Evolutionary conservation across 1,284 basidiomycete genomes (phyloP).

Genomic region (Apiotrichum mycotoxinovorans): DNA sequence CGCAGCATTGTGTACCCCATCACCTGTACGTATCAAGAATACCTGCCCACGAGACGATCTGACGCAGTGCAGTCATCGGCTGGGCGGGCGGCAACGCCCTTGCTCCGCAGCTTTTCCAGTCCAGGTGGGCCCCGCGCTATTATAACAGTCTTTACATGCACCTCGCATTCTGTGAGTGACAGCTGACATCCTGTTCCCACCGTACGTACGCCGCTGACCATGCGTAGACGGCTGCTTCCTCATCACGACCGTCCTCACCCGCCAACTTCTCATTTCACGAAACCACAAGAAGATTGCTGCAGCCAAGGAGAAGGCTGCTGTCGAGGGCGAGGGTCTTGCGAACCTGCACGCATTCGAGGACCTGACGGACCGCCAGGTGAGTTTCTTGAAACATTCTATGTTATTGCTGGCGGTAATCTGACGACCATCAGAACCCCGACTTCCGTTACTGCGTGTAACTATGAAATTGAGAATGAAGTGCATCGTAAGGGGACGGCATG

Average conservation of each 20-base stretch:
- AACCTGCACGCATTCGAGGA: slow-evolving; percentile 26
- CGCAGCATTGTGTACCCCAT: slow-evolving; percentile 31
- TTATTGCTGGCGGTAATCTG: too few species aligned
- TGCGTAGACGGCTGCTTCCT: slow-evolving; percentile 19
- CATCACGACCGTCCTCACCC: slow-evolving; percentile 10
- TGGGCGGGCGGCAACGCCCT: slow-evolving; percentile 30
- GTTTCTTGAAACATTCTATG: too few species aligned
- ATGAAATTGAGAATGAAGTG: too few species aligned
- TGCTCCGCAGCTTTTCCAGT: slow-evolving; percentile 23
- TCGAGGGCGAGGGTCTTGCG: not conserved
- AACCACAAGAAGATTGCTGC: slow-evolving; percentile 17
- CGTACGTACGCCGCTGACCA: too few species aligned
- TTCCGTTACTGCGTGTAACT: slow-evolving; percentile 23
- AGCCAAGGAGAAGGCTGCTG: not conserved
- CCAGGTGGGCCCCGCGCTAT: slow-evolving; percentile 27
- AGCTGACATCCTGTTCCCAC: too few species aligned
- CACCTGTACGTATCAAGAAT: slow-evolving; percentile 12
- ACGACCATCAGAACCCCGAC: slow-evolving; percentile 27
- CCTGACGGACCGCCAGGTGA: slow-evolving; percentile 23
- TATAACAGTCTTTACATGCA: slow-evolving; percentile 22
- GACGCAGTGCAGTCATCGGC: slow-evolving; percentile 8
- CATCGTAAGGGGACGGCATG: too few species aligned
- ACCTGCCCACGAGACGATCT: not conserved
- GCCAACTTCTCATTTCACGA: slow-evolving; percentile 11
- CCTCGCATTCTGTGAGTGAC: slow-evolving; percentile 18